Percentiles rank a stretch among this genome's conserved stretches.
These are phyloP conservation scores for Nannochloris sp. DNA, from an alignment of 139 green algal species.

Conservation along the genomic window DNA sequence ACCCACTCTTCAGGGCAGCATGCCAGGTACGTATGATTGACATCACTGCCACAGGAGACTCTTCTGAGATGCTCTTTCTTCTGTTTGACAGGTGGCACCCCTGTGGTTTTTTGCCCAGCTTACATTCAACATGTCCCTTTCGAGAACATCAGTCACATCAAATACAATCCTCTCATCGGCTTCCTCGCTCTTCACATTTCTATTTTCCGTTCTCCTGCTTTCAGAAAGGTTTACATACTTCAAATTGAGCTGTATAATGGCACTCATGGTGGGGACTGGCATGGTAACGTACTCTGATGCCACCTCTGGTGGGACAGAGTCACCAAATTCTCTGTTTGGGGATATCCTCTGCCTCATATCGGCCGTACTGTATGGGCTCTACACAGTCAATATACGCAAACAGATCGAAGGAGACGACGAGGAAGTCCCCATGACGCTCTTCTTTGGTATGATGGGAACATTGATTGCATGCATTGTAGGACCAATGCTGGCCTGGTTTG, in stretches of 20 bases:
- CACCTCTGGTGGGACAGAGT: background rate
- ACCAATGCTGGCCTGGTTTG: conserved; percentile 25
- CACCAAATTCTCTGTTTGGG: conserved; percentile 31
- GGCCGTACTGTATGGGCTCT: conserved; percentile 69
- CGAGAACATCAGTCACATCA: conserved; percentile 77
- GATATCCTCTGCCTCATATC: conserved; percentile 72
- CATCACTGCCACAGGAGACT: background rate
- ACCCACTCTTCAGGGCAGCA: conserved; percentile 3
- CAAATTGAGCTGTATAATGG: conserved; percentile 61
- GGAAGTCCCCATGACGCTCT: conserved; percentile 47
- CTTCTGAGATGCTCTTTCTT: background rate
- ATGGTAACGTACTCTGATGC: conserved; percentile 60
- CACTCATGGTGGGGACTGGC: conserved; percentile 55
- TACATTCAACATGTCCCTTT: conserved; percentile 80
- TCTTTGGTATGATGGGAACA: conserved; percentile 75
- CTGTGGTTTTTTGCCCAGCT: conserved; percentile 90
- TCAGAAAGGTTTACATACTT: conserved; percentile 40
- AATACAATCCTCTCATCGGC: conserved; percentile 92
- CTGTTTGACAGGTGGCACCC: conserved; percentile 38
- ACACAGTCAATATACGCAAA: conserved; percentile 62
- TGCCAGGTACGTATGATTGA: background rate
- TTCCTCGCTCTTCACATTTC: conserved; percentile 83
- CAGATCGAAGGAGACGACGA: conserved; percentile 48
- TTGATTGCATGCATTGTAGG: conserved; percentile 43
- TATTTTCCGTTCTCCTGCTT: conserved; percentile 46